phyloP scores from a whole-genome alignment of 495 filamentous ascomycete species.

The Aspergillus sclerotiicarbonarius region DNA sequence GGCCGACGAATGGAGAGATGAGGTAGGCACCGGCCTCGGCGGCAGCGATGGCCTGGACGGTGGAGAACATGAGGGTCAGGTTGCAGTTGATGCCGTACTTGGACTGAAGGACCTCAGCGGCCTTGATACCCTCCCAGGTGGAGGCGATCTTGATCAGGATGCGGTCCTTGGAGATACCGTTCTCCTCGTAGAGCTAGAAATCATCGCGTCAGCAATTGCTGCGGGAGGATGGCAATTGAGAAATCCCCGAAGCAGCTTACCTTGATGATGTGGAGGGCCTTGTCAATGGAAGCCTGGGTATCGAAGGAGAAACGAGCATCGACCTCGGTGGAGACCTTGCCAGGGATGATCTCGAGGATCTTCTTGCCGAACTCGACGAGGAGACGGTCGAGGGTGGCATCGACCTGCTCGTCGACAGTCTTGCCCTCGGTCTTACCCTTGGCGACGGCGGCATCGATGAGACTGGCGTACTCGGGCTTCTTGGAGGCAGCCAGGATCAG shows the following conservation, averaged over 20 bases:
- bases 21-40: slow-evolving; percentile 97
- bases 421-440: slow-evolving; percentile 76
- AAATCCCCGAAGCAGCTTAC: slow-evolving; percentile 45
- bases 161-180: slow-evolving; percentile 89
- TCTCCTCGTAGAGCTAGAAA: slow-evolving; percentile 82
- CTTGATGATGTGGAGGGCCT: slow-evolving; percentile 96
- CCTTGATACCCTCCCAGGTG: slow-evolving; percentile 93
- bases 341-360: slow-evolving; percentile 95
- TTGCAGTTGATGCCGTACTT: slow-evolving; percentile 97
- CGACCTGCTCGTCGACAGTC: slow-evolving; percentile 70
- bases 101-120: slow-evolving; percentile 88
- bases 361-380: slow-evolving; percentile 97
- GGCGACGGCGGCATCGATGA: slow-evolving; percentile 83
- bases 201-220: slow-evolving; percentile 14
- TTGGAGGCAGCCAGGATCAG: slow-evolving; percentile 97
- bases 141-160: slow-evolving; percentile 64
- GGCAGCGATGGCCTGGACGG: slow-evolving; percentile 90
- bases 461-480: slow-evolving; percentile 91
- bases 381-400: slow-evolving; percentile 83
- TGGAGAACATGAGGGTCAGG: slow-evolving; percentile 98
- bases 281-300: slow-evolving; percentile 85
- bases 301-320: slow-evolving; percentile 97
- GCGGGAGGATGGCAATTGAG: neutral
- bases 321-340: slow-evolving; percentile 98
- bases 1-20: slow-evolving; percentile 98